A percentile compares a stretch with the other conserved stretches of the same genome.
Conservation (phyloP, 176 grass and related monocot genomes). For the Raddia distichophylla region DNA sequence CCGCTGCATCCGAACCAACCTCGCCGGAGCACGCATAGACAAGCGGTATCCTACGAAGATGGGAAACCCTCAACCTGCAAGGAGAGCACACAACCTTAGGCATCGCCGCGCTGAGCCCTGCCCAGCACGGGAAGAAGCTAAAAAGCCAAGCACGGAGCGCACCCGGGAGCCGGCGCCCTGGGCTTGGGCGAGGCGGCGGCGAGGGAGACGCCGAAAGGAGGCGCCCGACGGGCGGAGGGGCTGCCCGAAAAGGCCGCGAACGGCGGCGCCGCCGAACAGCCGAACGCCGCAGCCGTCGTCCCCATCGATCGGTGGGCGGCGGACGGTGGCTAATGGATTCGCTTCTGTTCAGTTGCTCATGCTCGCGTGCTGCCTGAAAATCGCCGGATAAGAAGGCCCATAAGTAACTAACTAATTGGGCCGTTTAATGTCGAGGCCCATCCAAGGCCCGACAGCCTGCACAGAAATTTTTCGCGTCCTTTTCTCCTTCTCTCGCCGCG, state of each 20-base stretch:
- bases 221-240: background rate
- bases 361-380: background rate
- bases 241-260: background rate
- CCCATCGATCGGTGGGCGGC: constrained; percentile 35
- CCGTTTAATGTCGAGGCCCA: background rate
- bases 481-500: background rate
- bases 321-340: constrained; percentile 12
- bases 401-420: background rate
- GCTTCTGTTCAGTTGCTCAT: background rate
- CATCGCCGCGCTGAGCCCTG: background rate
- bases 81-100: constrained; percentile 18
- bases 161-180: constrained; percentile 18
- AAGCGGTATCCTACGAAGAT: background rate
- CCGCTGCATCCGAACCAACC: background rate
- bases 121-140: background rate
- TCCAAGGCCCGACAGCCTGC: background rate
- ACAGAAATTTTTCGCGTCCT: background rate
- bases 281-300: constrained; percentile 26
- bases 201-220: constrained; percentile 9
- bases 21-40: constrained; percentile 37
- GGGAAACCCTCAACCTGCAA: constrained; percentile 40
- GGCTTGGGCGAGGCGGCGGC: constrained; percentile 1
- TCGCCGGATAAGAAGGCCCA: background rate
- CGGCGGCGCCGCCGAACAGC: constrained; percentile 24
- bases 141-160: background rate